Evolutionary conservation across 1,284 basidiomycete genomes (phyloP).

Genomic region (Wallemia hederae): DNA sequence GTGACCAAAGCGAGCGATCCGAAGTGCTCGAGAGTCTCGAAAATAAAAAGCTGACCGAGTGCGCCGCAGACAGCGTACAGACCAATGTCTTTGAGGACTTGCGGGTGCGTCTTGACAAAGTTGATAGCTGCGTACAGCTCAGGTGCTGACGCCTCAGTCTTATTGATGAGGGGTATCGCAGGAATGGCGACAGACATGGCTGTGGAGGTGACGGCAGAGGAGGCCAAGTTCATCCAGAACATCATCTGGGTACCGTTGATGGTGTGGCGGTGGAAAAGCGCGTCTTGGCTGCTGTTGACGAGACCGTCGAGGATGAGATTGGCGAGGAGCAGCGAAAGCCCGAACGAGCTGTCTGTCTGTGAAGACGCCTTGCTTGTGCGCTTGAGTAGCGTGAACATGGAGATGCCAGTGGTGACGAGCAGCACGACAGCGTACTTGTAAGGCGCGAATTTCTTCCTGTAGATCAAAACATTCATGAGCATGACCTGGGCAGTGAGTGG

Average conservation of each 20-base stretch:
- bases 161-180: slow-evolving; percentile 43
- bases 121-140: slow-evolving; percentile 38
- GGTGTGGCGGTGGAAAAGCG: slow-evolving; percentile 52
- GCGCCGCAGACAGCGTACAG: slow-evolving; percentile 77
- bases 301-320: slow-evolving; percentile 79
- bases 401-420: slow-evolving; percentile 77
- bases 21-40: slow-evolving; percentile 87
- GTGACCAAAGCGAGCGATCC: slow-evolving; percentile 78
- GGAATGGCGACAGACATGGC: slow-evolving; percentile 40
- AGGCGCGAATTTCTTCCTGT: slow-evolving; percentile 60
- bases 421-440: slow-evolving; percentile 84
- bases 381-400: slow-evolving; percentile 70
- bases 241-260: slow-evolving; percentile 95
- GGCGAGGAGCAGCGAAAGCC: slow-evolving; percentile 37
- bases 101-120: slow-evolving; percentile 53
- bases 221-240: slow-evolving; percentile 81
- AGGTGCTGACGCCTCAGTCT: slow-evolving; percentile 22
- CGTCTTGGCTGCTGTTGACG: slow-evolving; percentile 92
- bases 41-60: slow-evolving; percentile 87
- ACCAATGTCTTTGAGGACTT: slow-evolving; percentile 40
- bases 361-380: slow-evolving; percentile 14
- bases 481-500: slow-evolving; percentile 26
- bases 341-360: slow-evolving; percentile 22
- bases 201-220: slow-evolving; percentile 33
- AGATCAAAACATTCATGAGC: slow-evolving; percentile 72